Evolutionary conservation across 2,329 filamentous ascomycete genomes (phyloP), one percentile per base, ranked within the genome.

Genomic region (Pestalotiopsis sp.): DNA sequence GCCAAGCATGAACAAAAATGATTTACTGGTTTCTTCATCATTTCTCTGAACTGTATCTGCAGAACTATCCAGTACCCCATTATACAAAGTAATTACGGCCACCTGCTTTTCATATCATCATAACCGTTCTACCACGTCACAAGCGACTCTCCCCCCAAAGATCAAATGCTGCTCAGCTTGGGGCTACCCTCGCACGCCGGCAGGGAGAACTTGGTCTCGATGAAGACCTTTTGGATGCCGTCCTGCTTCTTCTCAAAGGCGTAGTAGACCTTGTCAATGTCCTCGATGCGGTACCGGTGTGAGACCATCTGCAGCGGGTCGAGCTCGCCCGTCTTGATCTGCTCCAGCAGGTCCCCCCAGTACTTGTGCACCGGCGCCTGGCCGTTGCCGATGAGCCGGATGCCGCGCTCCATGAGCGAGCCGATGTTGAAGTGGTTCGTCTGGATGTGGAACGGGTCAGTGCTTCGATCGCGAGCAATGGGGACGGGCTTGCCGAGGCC

Each of bases 391-490:
- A 90, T 94, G 59, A 97, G 86, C 1, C 92, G 90, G 73, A 97
- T 89, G n/a, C 93, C 93, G 40, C 92, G 90, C 81, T 97, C 90
- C 93, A 97, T 97, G 14, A 97, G 77, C 0, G 92, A 90, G 11
- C 94, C 93, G 73, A 95, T 90, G 80, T 93, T 93, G 84, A 95
- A 93, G 79, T 93, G 91, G 80, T 94, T 94, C 25, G 91, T 93
- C 86, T 91, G 40, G 20, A n/a, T 31, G 9, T 12, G 20, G 4
- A 5, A 9, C 17, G 56, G n/a, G 40, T 45, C 40, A 66, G 41
- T 31, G n/a, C 17, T 4, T 40, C 38, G 38, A 41, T 14, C 13
- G 27, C 6, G 31, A 9, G 27, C 4, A 2, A n/a, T 23, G 12
- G 9, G 1, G 7, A 12, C 40, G 6, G 9, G 17, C 40, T 57